Base-by-base conservation (phyloP, 2,329 filamentous ascomycete genomes). In the Celoporthe dispersa region DNA sequence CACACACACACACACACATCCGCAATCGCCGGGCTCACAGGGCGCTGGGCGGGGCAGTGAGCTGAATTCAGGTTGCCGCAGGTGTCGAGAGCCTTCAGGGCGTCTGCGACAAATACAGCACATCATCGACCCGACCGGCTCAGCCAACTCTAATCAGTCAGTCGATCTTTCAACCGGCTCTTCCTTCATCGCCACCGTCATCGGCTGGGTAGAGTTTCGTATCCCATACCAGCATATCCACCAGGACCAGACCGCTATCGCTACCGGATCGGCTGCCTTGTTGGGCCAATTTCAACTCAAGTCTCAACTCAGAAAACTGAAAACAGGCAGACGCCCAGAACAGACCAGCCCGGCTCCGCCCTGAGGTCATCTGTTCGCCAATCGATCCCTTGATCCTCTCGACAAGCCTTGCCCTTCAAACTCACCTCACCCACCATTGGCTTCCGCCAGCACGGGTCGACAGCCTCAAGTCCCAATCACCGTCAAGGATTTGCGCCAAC, bases 401-500 rank as follows among this genome's bases (percentile, higher is more conserved):
- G 11, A 51, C 55, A 61, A 35, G 16, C 28, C 55, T 67, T 51
- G 60, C 22, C 60, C 25, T 25, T 61, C 19, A n/a, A 48, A 61
- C 39, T 60, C 39, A 33, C 55, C 39, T 48, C 31, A 25, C 39
- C 41, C 41, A 48, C 44, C 53, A 67, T 67, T 67, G 66, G 66
- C 55, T 67, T 67, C 66, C 66, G 39, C 62, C 55, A 28, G 39
- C 55, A n/a, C 55, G 66, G 66, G 66, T 67, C 55, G 53, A 44
- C 65, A 48, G 35, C 53, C 51, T 31, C 55, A 39, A 31, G 25
- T 44, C 16, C 37, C 33, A 39, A 28, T 44, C 51, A 22, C 25
- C 2, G 5, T n/a, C 31, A 35, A 48, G 53, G 35, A 48, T 44
- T 41, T 28, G 25, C 51, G 25, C 44, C 61, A 39, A 65, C 22